Evolutionary conservation across 257 asterid species (phyloP), one percentile per base, ranked within the genome.

Genomic region (Gentiana straminea): DNA sequence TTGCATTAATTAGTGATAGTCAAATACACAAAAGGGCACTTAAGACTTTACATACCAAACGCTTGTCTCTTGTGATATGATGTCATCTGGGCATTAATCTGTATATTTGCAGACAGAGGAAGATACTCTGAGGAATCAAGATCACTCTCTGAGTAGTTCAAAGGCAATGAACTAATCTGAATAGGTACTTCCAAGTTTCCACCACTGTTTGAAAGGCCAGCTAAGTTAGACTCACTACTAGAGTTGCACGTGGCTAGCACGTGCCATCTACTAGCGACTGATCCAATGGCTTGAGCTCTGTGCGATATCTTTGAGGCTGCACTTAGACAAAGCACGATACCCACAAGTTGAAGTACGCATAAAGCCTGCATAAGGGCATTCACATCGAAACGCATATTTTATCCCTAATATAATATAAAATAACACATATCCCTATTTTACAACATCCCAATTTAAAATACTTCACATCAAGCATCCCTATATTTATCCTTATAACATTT

Each of bases 201-300:
- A 51, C 65, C 69, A 55, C 57, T 72, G 54, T 70, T 72, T 49
- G 72, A 54, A 67, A 51, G 53, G 36, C 75, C 81, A 10, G 83
- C 71, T 11, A 56, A 69, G 9, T 70, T 61, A 67, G 63, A 61
- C 51, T 82, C 91, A 49, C 69, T 70, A 49, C 68, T 69, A 43
- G 83, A 71, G 69, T 69, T 85, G 76, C 91, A 79, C 47, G 91
- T 82, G 51, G 70, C 81, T 52, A 81, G 61, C 46, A 87, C 87
- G 69, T 88, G 97, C 97, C 97, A 88, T 70, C 86, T 77, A 75
- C 97, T 82, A 58, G 95, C 94, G 54, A 83, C 60, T 47, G 97
- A 76, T 65, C 91, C 91, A 55, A 85, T 78, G 66, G 88, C 77
- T 63, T 81, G 94, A 59, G 97, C 97, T 76, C 97, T 81, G 49